A percentile compares a stretch with the other conserved stretches of the same genome.
These are phyloP conservation scores for Aspergillus sp. DNA, from an alignment of 2,329 filamentous ascomycete species.

Conservation along the genomic window DNA sequence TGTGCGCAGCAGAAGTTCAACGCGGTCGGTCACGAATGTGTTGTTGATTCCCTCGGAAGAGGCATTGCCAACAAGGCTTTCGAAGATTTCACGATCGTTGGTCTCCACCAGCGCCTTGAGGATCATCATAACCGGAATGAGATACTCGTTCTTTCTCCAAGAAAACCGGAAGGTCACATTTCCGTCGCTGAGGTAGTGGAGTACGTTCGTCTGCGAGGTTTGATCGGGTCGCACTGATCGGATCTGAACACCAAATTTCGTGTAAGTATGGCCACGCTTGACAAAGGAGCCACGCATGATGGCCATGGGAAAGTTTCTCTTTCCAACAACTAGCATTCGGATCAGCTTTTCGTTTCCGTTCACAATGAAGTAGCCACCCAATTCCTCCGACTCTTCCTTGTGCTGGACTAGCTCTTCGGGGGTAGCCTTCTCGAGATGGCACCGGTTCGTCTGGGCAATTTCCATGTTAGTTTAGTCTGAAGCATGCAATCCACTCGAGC, in stretches of 20 bases:
- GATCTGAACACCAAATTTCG: conserved; percentile 84
- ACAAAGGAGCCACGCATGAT: conserved; percentile 88
- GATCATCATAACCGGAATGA: conserved; percentile 96
- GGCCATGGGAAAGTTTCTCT: conserved; percentile 92
- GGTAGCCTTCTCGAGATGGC: conserved; percentile 82
- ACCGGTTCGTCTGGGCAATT: conserved; percentile 69
- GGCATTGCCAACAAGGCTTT: conserved; percentile 78
- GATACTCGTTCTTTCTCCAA: conserved; percentile 94
- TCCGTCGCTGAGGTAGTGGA: conserved; percentile 93
- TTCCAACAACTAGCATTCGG: conserved; percentile 83
- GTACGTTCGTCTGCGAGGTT: conserved; percentile 93
- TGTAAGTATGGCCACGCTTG: conserved; percentile 83
- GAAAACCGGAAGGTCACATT: conserved; percentile 97
- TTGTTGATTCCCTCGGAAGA: conserved; percentile 76
- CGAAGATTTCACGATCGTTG: conserved; percentile 93
- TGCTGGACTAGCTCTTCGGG: conserved; percentile 77
- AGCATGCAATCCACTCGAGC: too few relatives aligned
- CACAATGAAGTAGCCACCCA: conserved; percentile 95
- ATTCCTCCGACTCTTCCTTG: conserved; percentile 93
- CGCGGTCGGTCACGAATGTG: conserved; percentile 91
- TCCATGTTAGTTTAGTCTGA: conserved; percentile 2
- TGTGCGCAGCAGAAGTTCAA: conserved; percentile 85
- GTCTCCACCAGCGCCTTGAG: conserved; percentile 93
- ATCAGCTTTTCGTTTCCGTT: conserved; percentile 98
- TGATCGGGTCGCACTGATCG: conserved; percentile 94